Evolutionary conservation across 176 grass and related monocot genomes (phyloP), one percentile per base, ranked within the genome.

Genomic region (Melocanna baccifera): DNA sequence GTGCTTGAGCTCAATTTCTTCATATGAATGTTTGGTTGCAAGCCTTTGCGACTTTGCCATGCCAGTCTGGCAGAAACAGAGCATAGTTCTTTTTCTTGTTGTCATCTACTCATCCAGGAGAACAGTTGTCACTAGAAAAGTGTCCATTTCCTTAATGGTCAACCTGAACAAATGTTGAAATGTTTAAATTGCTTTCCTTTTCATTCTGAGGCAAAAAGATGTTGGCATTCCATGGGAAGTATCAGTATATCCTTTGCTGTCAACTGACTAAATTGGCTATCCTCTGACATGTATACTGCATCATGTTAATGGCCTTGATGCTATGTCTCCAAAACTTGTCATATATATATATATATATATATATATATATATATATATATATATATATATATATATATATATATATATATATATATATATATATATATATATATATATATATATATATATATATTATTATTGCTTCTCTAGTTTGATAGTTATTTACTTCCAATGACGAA

Each of bases 41-140:
- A 41, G 40, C 9, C 1, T 41, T 41, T 41, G 40, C 40, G 7
- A 41, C 40, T 41, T 41, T 41, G 40, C 40, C 40, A 41, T 41
- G 40, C 40, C 0, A 41, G n/a, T 9, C 0, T 41, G 40, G 7
- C n/a, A n/a, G 7, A 41, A 41, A 41, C 0, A 41, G 40, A n/a
- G 50, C n/a, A 52, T 34, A n/a, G 16, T 81, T 75, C 39, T 25
- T 61, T 75, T 83, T n/a, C 7, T 84, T 65, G 37, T 45, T 80
- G 39, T 22, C 61, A 67, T n/a, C n/a, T n/a, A n/a, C n/a, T n/a
- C n/a, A n/a, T 47, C 50, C 14, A 37, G 10, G 28, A 20, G 20
- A 47, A 73, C 18, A 68, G 19, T 23, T 79, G 13, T 56, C 61
- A 48, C 13, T 57, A 57, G 48, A 58, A 47, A 79, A 64, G 3